Conservation (phyloP, 2,329 filamentous ascomycete genomes). For the Verticillium nonalfalfae region DNA sequence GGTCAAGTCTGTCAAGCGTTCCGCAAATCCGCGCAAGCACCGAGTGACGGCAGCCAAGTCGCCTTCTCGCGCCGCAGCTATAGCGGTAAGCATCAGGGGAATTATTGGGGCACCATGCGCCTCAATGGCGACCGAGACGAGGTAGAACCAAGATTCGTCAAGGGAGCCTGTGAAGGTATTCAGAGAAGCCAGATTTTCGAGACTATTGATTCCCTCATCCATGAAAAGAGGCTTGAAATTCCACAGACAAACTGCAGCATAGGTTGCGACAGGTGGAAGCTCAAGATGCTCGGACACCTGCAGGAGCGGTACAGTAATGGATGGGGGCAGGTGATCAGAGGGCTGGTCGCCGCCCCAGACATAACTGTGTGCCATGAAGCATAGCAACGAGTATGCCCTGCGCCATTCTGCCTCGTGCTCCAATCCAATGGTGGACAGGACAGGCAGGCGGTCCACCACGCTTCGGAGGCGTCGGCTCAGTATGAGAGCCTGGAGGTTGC, state of each 20-base stretch:
- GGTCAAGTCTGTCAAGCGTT: slow-evolving; percentile 80
- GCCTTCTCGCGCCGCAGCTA: slow-evolving; percentile 66
- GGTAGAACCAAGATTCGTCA: slow-evolving; percentile 98
- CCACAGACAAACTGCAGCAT: slow-evolving; percentile 88
- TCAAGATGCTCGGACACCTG: slow-evolving; percentile 72
- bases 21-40: slow-evolving; percentile 76
- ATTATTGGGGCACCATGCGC: slow-evolving; percentile 83
- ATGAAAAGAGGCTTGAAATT: slow-evolving; percentile 92
- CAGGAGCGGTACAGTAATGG: slow-evolving; percentile 78
- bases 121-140: slow-evolving; percentile 93
- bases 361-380: slow-evolving; percentile 90
- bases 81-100: slow-evolving; percentile 81
- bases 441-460: slow-evolving; percentile 72
- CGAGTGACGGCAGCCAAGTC: slow-evolving; percentile 67
- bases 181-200: slow-evolving; percentile 84
- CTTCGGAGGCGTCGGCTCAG: slow-evolving; percentile 77
- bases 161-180: slow-evolving; percentile 89
- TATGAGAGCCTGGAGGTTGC: slow-evolving; percentile 81
- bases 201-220: slow-evolving; percentile 71
- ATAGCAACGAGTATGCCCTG: slow-evolving; percentile 82
- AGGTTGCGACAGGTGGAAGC: slow-evolving; percentile 87
- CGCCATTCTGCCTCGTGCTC: slow-evolving; percentile 86
- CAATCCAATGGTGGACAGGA: slow-evolving; percentile 77
- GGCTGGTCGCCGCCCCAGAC: slow-evolving; percentile 91
- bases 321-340: slow-evolving; percentile 68